phyloP scores from a whole-genome alignment of 495 filamentous ascomycete genomes.

The Aspergillus avenaceus region DNA sequence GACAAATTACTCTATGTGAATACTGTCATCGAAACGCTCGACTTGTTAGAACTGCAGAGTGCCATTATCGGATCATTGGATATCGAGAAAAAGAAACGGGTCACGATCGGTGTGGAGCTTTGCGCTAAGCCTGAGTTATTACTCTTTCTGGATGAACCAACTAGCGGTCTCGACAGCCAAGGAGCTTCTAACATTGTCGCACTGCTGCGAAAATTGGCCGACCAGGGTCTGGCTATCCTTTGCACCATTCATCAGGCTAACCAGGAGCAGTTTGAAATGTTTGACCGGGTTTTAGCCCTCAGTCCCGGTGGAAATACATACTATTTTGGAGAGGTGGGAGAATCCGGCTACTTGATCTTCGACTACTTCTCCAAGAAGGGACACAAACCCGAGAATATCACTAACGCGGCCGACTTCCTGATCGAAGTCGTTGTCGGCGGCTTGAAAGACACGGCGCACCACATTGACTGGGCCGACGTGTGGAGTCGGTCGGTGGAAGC shows the following conservation, averaged over 20 bases:
- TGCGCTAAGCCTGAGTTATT: slow-evolving; percentile 69
- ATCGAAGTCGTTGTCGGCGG: slow-evolving; percentile 84
- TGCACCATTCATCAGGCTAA: slow-evolving; percentile 71
- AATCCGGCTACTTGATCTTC: slow-evolving; percentile 43
- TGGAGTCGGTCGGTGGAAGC: slow-evolving; percentile 74
- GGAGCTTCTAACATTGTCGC: slow-evolving; percentile 67
- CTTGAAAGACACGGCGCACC: slow-evolving; percentile 57
- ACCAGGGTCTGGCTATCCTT: slow-evolving; percentile 59
- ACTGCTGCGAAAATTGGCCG: slow-evolving; percentile 66
- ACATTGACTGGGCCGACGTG: slow-evolving; percentile 70
- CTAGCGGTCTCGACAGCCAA: slow-evolving; percentile 71
- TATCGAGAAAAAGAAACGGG: slow-evolving; percentile 56
- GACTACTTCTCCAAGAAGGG: slow-evolving; percentile 51
- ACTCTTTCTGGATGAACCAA: slow-evolving; percentile 70
- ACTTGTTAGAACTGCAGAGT: slow-evolving; percentile 78
- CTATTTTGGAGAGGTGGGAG: slow-evolving; percentile 67
- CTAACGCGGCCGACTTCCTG: slow-evolving; percentile 83
- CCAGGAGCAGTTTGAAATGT: slow-evolving; percentile 81
- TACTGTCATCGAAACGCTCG: slow-evolving; percentile 71
- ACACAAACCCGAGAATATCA: slow-evolving; percentile 31
- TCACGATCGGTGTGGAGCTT: slow-evolving; percentile 82
- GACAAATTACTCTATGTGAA: slow-evolving; percentile 84
- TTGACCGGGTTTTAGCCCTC: slow-evolving; percentile 65
- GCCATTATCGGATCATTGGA: slow-evolving; percentile 76
- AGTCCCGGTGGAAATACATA: slow-evolving; percentile 61